Evolutionary conservation across 176 grass and related monocot species (phyloP).

Genomic region (Eleusine indica): DNA sequence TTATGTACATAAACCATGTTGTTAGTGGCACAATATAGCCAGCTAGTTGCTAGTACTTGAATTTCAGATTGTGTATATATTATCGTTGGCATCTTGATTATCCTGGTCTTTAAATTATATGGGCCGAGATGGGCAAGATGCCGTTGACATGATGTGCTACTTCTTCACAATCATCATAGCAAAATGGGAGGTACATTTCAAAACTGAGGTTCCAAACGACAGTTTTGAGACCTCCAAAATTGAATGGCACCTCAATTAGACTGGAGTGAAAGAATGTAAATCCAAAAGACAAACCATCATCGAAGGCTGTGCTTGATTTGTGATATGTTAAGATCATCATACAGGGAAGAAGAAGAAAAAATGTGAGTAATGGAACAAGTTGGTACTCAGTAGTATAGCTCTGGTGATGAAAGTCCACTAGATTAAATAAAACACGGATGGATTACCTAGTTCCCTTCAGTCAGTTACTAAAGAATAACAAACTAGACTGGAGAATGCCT

Average conservation of each 20-base stretch:
- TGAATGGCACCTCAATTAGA: background rate
- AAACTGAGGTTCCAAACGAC: background rate
- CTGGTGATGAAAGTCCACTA: too few species aligned
- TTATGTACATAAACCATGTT: conserved; percentile 43
- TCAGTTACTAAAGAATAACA: background rate
- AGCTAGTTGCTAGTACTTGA: conserved; percentile 25
- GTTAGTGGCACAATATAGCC: conserved; percentile 47
- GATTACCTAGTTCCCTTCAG: too few species aligned
- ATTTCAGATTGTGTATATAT: conserved; percentile 25
- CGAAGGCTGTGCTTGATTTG: background rate
- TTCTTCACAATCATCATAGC: conserved; percentile 9
- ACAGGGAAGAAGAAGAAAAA: background rate
- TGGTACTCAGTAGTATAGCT: too few species aligned
- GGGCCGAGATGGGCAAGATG: background rate
- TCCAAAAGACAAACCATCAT: background rate
- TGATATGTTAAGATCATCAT: background rate
- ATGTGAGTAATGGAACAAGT: background rate
- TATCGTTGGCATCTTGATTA: conserved; percentile 7
- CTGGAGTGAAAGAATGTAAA: background rate
- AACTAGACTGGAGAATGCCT: background rate
- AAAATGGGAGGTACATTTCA: background rate
- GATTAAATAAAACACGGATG: too few species aligned
- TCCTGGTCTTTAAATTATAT: background rate
- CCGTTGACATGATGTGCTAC: conserved; percentile 6
- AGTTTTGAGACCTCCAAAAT: background rate